A percentile compares a stretch with the other conserved stretches of the same genome.
Evolutionary conservation across 495 filamentous ascomycete genomes (phyloP).

Genomic region (Aspergillus olivimuriae): DNA sequence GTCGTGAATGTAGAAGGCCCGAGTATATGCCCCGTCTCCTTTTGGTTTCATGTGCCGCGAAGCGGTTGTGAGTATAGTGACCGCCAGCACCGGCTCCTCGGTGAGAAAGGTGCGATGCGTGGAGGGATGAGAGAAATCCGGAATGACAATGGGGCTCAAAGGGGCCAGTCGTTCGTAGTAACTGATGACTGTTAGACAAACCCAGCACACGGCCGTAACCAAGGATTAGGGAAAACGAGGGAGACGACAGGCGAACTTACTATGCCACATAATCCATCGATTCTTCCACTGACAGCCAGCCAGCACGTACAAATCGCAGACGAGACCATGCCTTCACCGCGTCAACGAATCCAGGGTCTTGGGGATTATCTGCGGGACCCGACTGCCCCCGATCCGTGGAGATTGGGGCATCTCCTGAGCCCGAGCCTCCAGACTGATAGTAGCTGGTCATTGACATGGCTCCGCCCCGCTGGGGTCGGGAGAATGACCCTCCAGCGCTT

Average conservation of each 20-base stretch:
- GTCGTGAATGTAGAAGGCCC: constrained; percentile 88
- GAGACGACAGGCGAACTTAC: constrained; percentile 36
- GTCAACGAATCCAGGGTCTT: constrained; percentile 41
- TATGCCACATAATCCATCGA: constrained; percentile 91
- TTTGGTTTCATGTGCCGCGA: constrained; percentile 76
- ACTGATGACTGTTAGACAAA: constrained; percentile 32
- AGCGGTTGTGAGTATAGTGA: constrained; percentile 84
- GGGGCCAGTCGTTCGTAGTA: constrained; percentile 88
- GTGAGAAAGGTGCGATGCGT: constrained; percentile 71
- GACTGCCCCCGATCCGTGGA: constrained; percentile 23
- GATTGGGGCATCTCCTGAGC: constrained; percentile 25
- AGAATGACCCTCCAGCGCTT: constrained; percentile 31
- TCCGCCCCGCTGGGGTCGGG: constrained; percentile 28
- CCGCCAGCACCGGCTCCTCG: constrained; percentile 85
- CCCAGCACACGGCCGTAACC: too few relatives aligned
- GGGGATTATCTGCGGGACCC: constrained; percentile 18
- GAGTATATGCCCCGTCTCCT: constrained; percentile 73
- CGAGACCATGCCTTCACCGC: constrained; percentile 82
- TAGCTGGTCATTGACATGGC: constrained; percentile 23
- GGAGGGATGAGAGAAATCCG: constrained; percentile 68
- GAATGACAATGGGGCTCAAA: constrained; percentile 84
- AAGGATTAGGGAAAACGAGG: too few relatives aligned
- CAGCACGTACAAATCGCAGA: constrained; percentile 86
- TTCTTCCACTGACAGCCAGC: constrained; percentile 93
- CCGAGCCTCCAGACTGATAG: constrained; percentile 21